Conservation (phyloP, 2,329 filamentous ascomycete genomes). For the Aureobasidium sp. region DNA sequence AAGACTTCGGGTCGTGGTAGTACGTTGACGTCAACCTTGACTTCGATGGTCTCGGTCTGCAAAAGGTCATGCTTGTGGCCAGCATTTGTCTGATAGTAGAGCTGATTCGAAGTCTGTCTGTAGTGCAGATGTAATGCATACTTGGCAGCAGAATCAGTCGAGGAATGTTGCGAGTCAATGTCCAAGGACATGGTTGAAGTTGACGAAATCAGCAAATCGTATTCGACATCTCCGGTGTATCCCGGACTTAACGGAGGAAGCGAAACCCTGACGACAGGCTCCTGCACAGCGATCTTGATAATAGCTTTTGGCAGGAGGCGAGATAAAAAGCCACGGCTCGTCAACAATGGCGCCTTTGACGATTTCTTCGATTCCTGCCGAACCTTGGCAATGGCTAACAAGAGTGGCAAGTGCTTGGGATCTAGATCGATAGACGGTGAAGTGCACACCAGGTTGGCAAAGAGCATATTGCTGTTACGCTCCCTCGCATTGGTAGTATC, state of each 20-base stretch:
- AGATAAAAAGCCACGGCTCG: conserved; percentile 56
- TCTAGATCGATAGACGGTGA: conserved; percentile 92
- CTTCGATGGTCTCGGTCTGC: conserved; percentile 77
- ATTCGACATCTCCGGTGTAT: conserved; percentile 61
- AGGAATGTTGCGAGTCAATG: conserved; percentile 83
- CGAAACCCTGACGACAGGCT: conserved; percentile 85
- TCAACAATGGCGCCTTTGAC: neutral
- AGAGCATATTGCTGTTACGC: conserved; percentile 90
- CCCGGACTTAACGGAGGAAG: conserved; percentile 63
- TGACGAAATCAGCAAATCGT: conserved; percentile 89
- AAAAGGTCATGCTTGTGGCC: conserved; percentile 80
- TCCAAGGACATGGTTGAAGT: conserved; percentile 91
- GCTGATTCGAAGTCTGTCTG: conserved; percentile 72
- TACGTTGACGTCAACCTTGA: conserved; percentile 78
- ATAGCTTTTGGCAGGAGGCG: conserved; percentile 87
- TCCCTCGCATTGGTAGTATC: conserved; percentile 58
- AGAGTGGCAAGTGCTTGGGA: conserved; percentile 79
- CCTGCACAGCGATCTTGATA: conserved; percentile 93
- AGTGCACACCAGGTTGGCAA: conserved; percentile 91
- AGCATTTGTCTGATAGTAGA: conserved; percentile 88
- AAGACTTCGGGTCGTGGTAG: conserved; percentile 79
- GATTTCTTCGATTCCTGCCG: conserved; percentile 14
- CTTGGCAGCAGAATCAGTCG: conserved; percentile 69
- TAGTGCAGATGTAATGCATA: conserved; percentile 80
- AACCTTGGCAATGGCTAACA: conserved; percentile 65